phyloP scores from a whole-genome alignment of 2,329 filamentous ascomycete species.

The Fusarium humuli region DNA sequence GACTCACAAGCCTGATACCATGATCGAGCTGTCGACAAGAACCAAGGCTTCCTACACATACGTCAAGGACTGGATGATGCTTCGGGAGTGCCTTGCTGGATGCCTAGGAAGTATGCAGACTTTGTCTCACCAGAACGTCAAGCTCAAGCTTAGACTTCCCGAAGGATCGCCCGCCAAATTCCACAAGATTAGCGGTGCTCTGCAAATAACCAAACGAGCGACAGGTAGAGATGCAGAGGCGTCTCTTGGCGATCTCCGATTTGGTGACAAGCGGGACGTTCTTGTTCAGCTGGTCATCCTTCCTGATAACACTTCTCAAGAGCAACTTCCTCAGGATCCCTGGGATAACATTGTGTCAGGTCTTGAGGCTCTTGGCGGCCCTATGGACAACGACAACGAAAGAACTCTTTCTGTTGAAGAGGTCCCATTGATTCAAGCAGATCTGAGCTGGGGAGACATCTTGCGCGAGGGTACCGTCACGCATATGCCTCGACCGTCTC shows the following conservation, averaged over 20 bases:
- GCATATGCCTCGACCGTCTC: conserved; percentile 87
- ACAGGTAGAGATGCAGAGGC: conserved; percentile 95
- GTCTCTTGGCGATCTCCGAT: conserved; percentile 88
- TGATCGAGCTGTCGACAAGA: conserved; percentile 95
- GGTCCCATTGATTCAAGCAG: conserved; percentile 92
- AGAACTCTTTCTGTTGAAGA: conserved; percentile 90
- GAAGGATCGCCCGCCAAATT: conserved; percentile 98
- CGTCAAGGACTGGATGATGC: conserved; percentile 99
- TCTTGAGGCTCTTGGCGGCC: conserved; percentile 89
- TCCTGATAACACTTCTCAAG: conserved; percentile 84
- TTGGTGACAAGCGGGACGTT: conserved; percentile 94
- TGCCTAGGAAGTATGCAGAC: conserved; percentile 93
- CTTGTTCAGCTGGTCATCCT: conserved; percentile 93
- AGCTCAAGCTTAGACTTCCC: conserved; percentile 90
- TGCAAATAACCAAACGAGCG: conserved; percentile 96
- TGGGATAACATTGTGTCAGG: conserved; percentile 99
- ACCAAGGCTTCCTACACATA: conserved; percentile 98
- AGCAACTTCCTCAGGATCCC: conserved; percentile 89
- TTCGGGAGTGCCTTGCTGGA: conserved; percentile 93
- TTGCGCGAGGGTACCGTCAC: conserved; percentile 87
- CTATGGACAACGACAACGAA: conserved; percentile 86
- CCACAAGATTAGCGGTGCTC: conserved; percentile 95
- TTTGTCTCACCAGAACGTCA: conserved; percentile 97
- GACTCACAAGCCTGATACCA: conserved; percentile 97
- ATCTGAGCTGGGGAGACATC: conserved; percentile 93